Evolutionary conservation across 805 yeast species (phyloP), one percentile per base, ranked within the genome.

Genomic region (Clavispora vitiphila): DNA sequence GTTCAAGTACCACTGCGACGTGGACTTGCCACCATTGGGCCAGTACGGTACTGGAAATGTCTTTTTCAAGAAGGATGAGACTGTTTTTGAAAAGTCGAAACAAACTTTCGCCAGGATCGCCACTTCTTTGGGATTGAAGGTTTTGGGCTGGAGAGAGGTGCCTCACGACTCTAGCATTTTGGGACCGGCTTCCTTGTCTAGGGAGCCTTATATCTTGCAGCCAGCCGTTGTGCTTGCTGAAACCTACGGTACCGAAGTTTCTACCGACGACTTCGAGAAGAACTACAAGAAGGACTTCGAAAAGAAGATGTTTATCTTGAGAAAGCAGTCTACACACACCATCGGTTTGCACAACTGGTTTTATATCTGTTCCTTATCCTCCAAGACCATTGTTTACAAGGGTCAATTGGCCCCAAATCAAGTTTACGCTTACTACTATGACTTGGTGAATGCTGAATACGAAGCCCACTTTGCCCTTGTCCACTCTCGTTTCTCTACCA

Each of bases 351-450:
- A 90, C 71, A 90, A 91, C 65, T 91, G 98, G 97, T 91, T 91
- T 69, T 91, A 91, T 73, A 88, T 90, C 53, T 90, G 96, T 69
- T 91, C 98, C 5, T 71, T 91, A 46, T 83, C 93, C 41, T 83
- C 83, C 66, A 83, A 80, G 60, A 84, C 89, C 61, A 91, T 91
- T 55, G 97, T 93, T 42, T 91, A 91, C 76, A 91, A 91, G 71
- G 99, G 99, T 55, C 99, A 93, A 70, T 77, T 91, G 58, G 95
- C 96, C 12, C 99, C 99, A 34, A 82, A 85, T 43, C 99, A 91
- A 69, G 98, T 91, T 27, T 93, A 90, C 72, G 80, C 85, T 54
- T 91, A 93, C 70, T 91, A 90, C 71, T 89, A 87, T 61, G 99
- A 91, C 67, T 76, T 91, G 60, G 83, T 81, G 48, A 89, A 88